Percentiles rank a stretch among this genome's conserved stretches.
phyloP scores from a whole-genome alignment of 2,329 filamentous ascomycete species.

The Diaporthe destruens region DNA sequence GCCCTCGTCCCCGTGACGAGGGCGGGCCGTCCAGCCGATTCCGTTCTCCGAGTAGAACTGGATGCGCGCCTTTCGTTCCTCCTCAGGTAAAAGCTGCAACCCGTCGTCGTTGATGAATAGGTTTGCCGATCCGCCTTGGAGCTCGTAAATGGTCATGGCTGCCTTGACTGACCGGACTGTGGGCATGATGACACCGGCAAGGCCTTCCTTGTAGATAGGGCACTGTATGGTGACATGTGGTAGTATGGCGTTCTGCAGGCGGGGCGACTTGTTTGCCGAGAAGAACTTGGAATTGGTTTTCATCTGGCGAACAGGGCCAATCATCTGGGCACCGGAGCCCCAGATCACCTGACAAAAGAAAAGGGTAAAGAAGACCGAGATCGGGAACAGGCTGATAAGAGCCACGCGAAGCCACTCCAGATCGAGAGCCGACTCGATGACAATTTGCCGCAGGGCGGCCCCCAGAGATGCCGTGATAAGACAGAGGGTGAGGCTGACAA shows the following conservation, averaged over 20 bases:
- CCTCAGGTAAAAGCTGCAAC: slow-evolving; percentile 74
- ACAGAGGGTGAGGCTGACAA: slow-evolving; percentile 75
- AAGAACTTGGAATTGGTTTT: slow-evolving; percentile 84
- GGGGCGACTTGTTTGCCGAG: slow-evolving; percentile 76
- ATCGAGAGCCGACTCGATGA: slow-evolving; percentile 75
- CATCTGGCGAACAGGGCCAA: slow-evolving; percentile 81
- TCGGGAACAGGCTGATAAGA: slow-evolving; percentile 74
- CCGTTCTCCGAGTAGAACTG: slow-evolving; percentile 78
- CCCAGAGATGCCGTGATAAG: slow-evolving; percentile 76
- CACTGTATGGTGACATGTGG: slow-evolving; percentile 87
- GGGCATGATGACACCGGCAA: slow-evolving; percentile 79
- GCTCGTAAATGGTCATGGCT: slow-evolving; percentile 81
- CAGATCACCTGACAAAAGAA: slow-evolving; percentile 86
- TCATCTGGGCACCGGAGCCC: slow-evolving; percentile 79
- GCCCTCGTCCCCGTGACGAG: slow-evolving; percentile 72
- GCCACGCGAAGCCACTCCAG: slow-evolving; percentile 71
- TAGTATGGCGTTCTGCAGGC: slow-evolving; percentile 68
- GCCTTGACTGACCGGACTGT: slow-evolving; percentile 84
- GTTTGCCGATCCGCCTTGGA: slow-evolving; percentile 82
- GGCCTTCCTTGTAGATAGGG: slow-evolving; percentile 89
- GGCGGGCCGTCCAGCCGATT: slow-evolving; percentile 77
- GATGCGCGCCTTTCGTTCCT: slow-evolving; percentile 69
- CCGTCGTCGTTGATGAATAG: slow-evolving; percentile 84
- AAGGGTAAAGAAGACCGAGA: slow-evolving; percentile 85
- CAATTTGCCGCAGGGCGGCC: slow-evolving; percentile 76